Base-by-base conservation (phyloP, 768 basidiomycete genomes). In the Lentinula sp. region DNA sequence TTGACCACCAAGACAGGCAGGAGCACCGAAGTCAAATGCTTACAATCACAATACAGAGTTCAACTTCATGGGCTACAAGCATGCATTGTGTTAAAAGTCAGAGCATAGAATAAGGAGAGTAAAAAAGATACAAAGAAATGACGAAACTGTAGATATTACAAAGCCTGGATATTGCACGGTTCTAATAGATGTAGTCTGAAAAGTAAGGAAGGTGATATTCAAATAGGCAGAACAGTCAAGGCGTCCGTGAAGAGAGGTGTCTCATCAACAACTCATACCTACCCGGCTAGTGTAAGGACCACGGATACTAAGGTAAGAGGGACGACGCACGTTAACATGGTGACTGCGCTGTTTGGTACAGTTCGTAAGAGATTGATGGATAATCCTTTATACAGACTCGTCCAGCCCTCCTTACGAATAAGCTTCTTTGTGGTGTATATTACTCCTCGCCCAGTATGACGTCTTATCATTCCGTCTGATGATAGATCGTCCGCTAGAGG, bases 301-400 rank as follows among this genome's bases (percentile, higher is more conserved):
- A 53, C n/a, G 56, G 59, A 53, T 23, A 32, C 23, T 18, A 56
- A n/a, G 43, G 4, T 46, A 59, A 58, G 43, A 36, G 52, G 59
- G 28, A 6, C 6, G 46, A 77, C 77, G 68, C 79, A 95, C 90
- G 92, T 93, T 70, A 98, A 74, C 84, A 99, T 90, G 42, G 97
- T 99, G 64, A 98, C 90, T 3, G 94, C 95, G 66, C 91, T 93
- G 72, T 94, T 95, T 15, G 97, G 97, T 64, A 98, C 96, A 7
- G 97, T 99, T 62, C 96, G 80, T 56, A 98, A 73, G 28, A 99
- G 81, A 74, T 98, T 98, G 64, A 98, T 85, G n/a, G 90, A 91
- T 61, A 99, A 72, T 6, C 97, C 97, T 62, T 90, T 88, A 77
- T 99, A 99, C 60, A 98, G 81, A 37, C 90, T 93, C 45, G 80